phyloP scores from a whole-genome alignment of 1,139 yeast genomes.

The Yamadazyma conglobata region DNA sequence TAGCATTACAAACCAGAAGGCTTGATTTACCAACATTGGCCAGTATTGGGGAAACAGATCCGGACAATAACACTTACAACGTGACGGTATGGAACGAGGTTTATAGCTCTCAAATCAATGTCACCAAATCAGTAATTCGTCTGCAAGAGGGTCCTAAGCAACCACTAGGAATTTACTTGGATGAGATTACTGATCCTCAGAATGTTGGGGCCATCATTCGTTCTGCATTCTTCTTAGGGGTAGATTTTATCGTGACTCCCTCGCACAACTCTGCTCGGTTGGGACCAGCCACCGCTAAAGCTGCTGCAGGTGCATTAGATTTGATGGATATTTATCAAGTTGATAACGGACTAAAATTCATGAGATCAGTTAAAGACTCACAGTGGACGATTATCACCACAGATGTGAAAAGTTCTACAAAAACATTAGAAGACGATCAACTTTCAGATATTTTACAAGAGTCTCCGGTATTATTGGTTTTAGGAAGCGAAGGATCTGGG shows the following conservation, averaged over 20 bases:
- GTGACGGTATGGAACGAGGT: conserved; percentile 17
- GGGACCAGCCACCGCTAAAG: conserved; percentile 74
- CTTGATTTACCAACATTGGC: conserved; percentile 43
- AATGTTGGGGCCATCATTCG: conserved; percentile 85
- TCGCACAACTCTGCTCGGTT: conserved; percentile 69
- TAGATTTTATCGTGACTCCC: conserved; percentile 72
- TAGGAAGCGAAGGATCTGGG: conserved; percentile 87
- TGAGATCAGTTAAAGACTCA: conserved; percentile 48
- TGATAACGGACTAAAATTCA: conserved; percentile 56
- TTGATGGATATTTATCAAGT: conserved; percentile 59
- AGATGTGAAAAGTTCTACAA: conserved; percentile 27
- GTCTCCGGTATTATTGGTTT: conserved; percentile 64
- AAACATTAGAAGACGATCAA: conserved; percentile 39
- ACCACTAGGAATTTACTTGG: conserved; percentile 76
- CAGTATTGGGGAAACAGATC: conserved; percentile 24
- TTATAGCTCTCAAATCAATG: conserved; percentile 16
- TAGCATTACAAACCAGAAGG: conserved; percentile 67
- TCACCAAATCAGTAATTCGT: conserved; percentile 15
- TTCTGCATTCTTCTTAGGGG: conserved; percentile 81
- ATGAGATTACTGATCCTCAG: conserved; percentile 86
- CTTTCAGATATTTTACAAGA: conserved; percentile 39
- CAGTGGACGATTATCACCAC: conserved; percentile 81
- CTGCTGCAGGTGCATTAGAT: conserved; percentile 89
- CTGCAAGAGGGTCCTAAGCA: conserved; percentile 19
- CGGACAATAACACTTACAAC: conserved; percentile 28